Conservation (phyloP, 192 early-diverging fungal species). For the Spizellomyces sp. region DNA sequence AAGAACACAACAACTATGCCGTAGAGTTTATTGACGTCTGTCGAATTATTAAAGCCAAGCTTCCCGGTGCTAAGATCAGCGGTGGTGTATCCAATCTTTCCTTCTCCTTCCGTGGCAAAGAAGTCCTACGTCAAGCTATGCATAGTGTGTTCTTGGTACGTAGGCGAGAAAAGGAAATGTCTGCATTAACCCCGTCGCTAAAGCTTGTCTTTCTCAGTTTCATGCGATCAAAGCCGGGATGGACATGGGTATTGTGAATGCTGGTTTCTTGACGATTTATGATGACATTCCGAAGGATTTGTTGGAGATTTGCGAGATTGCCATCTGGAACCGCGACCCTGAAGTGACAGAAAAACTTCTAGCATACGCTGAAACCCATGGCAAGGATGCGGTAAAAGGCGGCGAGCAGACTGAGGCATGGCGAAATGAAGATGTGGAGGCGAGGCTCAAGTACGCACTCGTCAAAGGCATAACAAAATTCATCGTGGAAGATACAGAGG, state of each 20-base stretch:
- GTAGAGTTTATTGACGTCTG: conserved; percentile 90
- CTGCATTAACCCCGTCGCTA: too few species aligned
- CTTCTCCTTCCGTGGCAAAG: conserved; percentile 96
- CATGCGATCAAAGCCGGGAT: conserved; percentile 83
- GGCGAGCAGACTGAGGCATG: conserved; percentile 80
- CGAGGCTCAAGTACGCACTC: conserved; percentile 78
- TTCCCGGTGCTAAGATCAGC: conserved; percentile 90
- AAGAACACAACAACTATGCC: conserved; percentile 96
- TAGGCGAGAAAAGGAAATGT: conserved; percentile 31
- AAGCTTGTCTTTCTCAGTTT: conserved; percentile 40
- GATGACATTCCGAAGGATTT: conserved; percentile 96
- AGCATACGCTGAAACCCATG: conserved; percentile 81
- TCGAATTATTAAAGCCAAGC: conserved; percentile 71
- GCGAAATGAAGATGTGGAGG: conserved; percentile 72
- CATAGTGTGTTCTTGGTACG: conserved; percentile 78
- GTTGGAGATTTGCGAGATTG: conserved; percentile 88
- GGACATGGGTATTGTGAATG: conserved; percentile 99
- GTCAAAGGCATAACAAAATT: conserved; percentile 95
- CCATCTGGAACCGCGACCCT: conserved; percentile 89
- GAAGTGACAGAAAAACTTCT: conserved; percentile 94
- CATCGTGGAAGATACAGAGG: conserved; percentile 92
- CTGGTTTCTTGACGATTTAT: conserved; percentile 94
- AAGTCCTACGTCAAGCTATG: conserved; percentile 90
- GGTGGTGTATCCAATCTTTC: conserved; percentile 98
- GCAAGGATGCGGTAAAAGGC: conserved; percentile 50